Evolutionary conservation across 192 early-diverging fungal species (phyloP).

Genomic region (Backusella sp.): DNA sequence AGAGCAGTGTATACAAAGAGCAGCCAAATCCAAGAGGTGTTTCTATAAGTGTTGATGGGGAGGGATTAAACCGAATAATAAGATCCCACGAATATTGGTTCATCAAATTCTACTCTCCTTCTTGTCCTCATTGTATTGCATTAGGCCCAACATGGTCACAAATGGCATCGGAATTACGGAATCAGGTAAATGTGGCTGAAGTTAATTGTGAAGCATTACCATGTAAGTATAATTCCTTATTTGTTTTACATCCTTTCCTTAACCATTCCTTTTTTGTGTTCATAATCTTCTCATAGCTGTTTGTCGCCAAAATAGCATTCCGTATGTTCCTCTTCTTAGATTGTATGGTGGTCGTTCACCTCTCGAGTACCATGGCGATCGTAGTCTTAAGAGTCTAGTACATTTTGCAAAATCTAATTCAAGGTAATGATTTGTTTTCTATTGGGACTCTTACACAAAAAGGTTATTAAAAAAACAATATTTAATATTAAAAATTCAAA

Average conservation of each 20-base stretch:
- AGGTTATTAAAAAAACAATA: background rate
- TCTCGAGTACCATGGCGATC: background rate
- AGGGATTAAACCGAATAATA: background rate
- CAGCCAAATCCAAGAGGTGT: background rate
- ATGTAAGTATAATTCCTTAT: slow-evolving; percentile 8
- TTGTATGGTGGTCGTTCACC: background rate
- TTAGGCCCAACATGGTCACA: slow-evolving; percentile 79
- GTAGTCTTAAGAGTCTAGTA: background rate
- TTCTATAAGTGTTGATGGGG: background rate
- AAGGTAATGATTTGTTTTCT: background rate
- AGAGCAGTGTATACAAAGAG: background rate
- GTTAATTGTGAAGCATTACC: slow-evolving; percentile 77
- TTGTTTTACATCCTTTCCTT: background rate
- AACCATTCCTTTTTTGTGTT: background rate
- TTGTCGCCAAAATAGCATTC: background rate
- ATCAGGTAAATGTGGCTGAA: slow-evolving; percentile 73
- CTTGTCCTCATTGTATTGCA: slow-evolving; percentile 81
- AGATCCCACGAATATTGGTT: slow-evolving; percentile 54
- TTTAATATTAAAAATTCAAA: background rate
- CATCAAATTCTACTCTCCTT: slow-evolving; percentile 82
- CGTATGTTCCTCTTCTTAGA: background rate
- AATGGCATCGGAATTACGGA: slow-evolving; percentile 57
- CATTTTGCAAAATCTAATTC: background rate
- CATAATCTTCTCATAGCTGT: background rate
- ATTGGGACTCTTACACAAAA: background rate